Percentiles rank a stretch among this genome's conserved stretches.
phyloP scores from a whole-genome alignment of 2,329 filamentous ascomycete species.

The Colletotrichum tamarilloi region DNA sequence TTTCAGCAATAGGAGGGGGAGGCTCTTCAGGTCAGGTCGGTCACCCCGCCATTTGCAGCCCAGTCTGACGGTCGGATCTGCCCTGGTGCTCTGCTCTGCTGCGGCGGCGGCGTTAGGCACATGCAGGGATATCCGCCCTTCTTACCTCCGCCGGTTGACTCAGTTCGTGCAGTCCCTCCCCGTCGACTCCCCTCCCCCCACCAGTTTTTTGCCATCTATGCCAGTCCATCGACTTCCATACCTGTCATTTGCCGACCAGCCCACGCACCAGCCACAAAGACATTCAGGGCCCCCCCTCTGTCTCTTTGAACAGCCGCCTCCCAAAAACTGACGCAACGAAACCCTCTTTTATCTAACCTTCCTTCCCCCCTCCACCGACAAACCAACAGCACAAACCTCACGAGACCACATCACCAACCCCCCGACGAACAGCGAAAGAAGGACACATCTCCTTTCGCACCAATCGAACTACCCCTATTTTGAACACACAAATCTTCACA shows the following conservation, averaged over 20 bases:
- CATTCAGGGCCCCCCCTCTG: not conserved
- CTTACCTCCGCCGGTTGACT: conserved; percentile 46
- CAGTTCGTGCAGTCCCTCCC: conserved; percentile 16
- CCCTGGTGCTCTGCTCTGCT: not conserved
- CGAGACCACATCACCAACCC: not conserved
- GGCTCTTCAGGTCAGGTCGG: not conserved
- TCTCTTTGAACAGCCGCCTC: not conserved
- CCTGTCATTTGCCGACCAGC: conserved; percentile 27
- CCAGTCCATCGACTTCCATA: conserved; percentile 43
- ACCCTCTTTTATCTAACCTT: conserved; percentile 7
- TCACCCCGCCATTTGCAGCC: not conserved
- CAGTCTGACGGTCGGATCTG: not conserved
- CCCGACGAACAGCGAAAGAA: not conserved
- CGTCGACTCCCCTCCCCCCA: conserved; percentile 3
- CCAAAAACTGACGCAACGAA: conserved; percentile 31
- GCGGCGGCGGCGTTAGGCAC: conserved; percentile 13
- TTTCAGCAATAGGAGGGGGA: not conserved
- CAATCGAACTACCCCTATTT: not conserved
- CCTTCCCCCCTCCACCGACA: not conserved
- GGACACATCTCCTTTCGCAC: too few species aligned
- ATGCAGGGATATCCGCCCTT: conserved; percentile 32
- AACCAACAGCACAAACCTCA: not conserved
- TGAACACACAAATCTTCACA: conserved; percentile 21
- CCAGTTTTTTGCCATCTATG: conserved; percentile 39
- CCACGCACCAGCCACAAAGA: conserved; percentile 19